Percentiles rank a stretch among this genome's conserved stretches.
Conservation (phyloP, 495 filamentous ascomycete genomes). For the Daldinia childiae region DNA sequence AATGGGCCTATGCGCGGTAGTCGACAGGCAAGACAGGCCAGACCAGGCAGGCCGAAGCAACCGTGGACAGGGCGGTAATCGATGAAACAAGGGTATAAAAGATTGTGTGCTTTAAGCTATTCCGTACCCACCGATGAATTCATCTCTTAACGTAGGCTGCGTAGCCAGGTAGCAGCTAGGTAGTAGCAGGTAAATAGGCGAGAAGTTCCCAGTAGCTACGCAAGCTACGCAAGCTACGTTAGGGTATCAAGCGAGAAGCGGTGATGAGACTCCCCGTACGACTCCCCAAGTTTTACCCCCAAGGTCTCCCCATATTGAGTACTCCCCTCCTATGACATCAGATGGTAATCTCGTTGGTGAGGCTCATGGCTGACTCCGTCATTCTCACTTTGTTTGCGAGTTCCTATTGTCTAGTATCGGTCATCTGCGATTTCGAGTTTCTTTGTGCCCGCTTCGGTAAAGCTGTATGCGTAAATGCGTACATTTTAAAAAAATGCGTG, state of each 20-base stretch:
- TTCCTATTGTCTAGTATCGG: slow-evolving; percentile 11
- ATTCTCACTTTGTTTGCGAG: slow-evolving; percentile 23
- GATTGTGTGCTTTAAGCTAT: neutral
- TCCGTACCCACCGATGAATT: neutral
- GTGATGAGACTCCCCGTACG: slow-evolving; percentile 17
- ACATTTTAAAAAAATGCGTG: neutral
- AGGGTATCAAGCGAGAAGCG: slow-evolving; percentile 33
- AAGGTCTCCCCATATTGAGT: slow-evolving; percentile 17
- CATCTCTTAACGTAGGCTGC: neutral
- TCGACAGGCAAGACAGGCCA: slow-evolving; percentile 25
- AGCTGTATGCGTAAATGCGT: slow-evolving; percentile 10
- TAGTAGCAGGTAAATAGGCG: slow-evolving; percentile 8
- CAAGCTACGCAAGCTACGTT: neutral
- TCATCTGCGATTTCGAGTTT: slow-evolving; percentile 1
- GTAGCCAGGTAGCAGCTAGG: slow-evolving; percentile 8
- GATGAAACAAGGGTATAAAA: slow-evolving; percentile 20
- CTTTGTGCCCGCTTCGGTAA: slow-evolving; percentile 17
- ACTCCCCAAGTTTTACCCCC: slow-evolving; percentile 13
- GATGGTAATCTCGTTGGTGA: slow-evolving; percentile 19
- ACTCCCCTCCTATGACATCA: slow-evolving; percentile 39
- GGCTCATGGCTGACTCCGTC: slow-evolving; percentile 22
- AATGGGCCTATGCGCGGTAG: slow-evolving; percentile 36
- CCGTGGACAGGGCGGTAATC: slow-evolving; percentile 28
- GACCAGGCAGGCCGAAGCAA: slow-evolving; percentile 23
- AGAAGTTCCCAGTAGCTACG: neutral